Conservation (phyloP, 306 rosid genomes). For the Cercis canadensis region DNA sequence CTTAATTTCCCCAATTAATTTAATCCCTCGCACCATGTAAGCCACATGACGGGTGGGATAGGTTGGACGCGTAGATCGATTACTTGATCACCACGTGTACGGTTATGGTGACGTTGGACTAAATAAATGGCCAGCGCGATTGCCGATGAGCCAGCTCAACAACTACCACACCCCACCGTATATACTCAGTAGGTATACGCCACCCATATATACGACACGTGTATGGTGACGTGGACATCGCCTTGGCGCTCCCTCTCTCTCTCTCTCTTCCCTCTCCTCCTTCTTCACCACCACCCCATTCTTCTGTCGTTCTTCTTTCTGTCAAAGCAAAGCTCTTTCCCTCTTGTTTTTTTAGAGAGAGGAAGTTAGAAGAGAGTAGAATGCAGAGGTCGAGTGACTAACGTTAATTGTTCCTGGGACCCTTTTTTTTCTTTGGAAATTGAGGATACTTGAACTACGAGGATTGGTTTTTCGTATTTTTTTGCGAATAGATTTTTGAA, state of each 20-base stretch:
- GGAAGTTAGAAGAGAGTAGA: slow-evolving; percentile 49
- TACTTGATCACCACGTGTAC: slow-evolving; percentile 57
- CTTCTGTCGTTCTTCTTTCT: slow-evolving; percentile 22
- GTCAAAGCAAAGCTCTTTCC: slow-evolving; percentile 39
- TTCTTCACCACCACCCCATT: slow-evolving; percentile 36
- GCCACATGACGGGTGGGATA: slow-evolving; percentile 54
- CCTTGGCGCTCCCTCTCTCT: slow-evolving; percentile 58
- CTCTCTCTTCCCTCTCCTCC: slow-evolving; percentile 23
- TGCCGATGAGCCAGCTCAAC: slow-evolving; percentile 80
- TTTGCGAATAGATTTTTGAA: not conserved
- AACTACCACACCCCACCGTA: slow-evolving; percentile 60
- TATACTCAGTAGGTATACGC: slow-evolving; percentile 60
- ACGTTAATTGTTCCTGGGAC: slow-evolving; percentile 7
- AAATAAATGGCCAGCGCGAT: slow-evolving; percentile 58
- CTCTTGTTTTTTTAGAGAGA: slow-evolving; percentile 50
- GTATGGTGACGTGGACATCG: slow-evolving; percentile 80
- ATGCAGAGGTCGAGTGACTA: slow-evolving; percentile 32
- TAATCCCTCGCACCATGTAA: slow-evolving; percentile 50
- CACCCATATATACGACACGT: slow-evolving; percentile 64
- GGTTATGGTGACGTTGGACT: slow-evolving; percentile 53
- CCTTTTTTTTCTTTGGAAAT: slow-evolving; percentile 10
- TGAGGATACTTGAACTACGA: slow-evolving; percentile 35
- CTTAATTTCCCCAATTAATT: slow-evolving; percentile 1
- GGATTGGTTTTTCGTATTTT: slow-evolving; percentile 5
- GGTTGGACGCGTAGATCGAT: slow-evolving; percentile 69